These are phyloP conservation scores for Tubosaeta sp. DNA, from an alignment of 768 basidiomycete genomes.

Conservation along the genomic window DNA sequence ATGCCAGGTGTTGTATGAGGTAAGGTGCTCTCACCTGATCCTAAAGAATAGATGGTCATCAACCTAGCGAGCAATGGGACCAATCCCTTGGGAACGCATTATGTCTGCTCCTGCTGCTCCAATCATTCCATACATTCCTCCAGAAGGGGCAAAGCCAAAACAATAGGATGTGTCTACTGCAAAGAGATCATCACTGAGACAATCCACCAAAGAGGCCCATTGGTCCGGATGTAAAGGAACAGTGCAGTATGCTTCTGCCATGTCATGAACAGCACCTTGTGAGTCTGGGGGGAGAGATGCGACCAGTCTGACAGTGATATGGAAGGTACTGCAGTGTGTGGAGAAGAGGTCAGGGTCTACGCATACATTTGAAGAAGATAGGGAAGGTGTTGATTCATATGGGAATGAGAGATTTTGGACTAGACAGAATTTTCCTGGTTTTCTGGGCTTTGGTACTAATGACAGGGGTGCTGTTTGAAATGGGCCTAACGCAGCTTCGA, in stretches of 20 bases:
- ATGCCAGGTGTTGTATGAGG: background rate
- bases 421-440: background rate
- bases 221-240: background rate
- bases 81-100: background rate
- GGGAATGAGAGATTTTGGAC: background rate
- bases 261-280: background rate
- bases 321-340: background rate
- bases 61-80: background rate
- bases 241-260: background rate
- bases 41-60: conserved; percentile 8
- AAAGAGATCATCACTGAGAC: background rate
- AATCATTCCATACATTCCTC: conserved; percentile 5
- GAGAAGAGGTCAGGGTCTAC: background rate
- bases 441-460: background rate
- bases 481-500: background rate
- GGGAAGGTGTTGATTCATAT: fast-evolving
- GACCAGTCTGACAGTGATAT: background rate
- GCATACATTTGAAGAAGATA: no score
- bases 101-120: conserved; percentile 9
- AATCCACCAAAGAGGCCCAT: background rate
- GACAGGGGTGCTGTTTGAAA: background rate
- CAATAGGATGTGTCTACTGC: background rate
- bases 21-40: conserved; percentile 1
- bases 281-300: background rate
- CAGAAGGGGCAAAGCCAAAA: background rate